Base-by-base conservation (phyloP, 192 early-diverging fungal species). In the Gamsiella multidivaricata region DNA sequence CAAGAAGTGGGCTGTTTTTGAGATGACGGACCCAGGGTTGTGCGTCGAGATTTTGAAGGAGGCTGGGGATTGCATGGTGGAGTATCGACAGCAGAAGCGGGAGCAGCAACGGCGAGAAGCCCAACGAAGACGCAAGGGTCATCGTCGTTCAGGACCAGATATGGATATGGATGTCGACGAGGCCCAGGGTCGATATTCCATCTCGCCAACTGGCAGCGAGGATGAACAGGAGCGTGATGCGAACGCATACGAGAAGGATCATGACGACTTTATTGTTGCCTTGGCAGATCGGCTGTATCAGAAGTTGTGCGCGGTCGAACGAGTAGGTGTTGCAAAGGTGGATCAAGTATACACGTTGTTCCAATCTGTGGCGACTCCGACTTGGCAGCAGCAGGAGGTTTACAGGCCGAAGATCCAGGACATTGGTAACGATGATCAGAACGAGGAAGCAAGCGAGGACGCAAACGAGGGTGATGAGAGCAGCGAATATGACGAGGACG, bases 261-360 rank as follows among this genome's bases (percentile, higher is more conserved):
- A 78, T 32, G 74, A 78, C 20, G 32, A 49, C 12, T 78, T 78
- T 49, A 46, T 78, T 25, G 28, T 25, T 5, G 26, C 23, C 17
- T 43, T 78, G 23, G 37, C 60, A n/a, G 74, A 78, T 20, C 65
- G 74, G 17, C 42, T 78, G 22, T 53, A 78, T 22, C 50, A 50
- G 17, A 78, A 78, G 31, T n/a, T 78, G 45, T 78, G 74, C 22
- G 74, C 74, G 22, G 74, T 78, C 18, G 74, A 78, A 26, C 65
- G 65, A 22, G 74, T 78, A 4, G 74, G 74, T 5, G 74, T 78
- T 4, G 74, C 74, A 26, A 78, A 78, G 60, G 66, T 78, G 5
- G 74, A 78, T 69, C 60, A 58, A 17, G 74, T 78, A 3, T 69
- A 78, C n/a, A 61, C 52, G n/a, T 32, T 78, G 0, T 78, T 78